Evolutionary conservation across 2,329 filamentous ascomycete species (phyloP).

Genomic region (Leptodontidium sp.): DNA sequence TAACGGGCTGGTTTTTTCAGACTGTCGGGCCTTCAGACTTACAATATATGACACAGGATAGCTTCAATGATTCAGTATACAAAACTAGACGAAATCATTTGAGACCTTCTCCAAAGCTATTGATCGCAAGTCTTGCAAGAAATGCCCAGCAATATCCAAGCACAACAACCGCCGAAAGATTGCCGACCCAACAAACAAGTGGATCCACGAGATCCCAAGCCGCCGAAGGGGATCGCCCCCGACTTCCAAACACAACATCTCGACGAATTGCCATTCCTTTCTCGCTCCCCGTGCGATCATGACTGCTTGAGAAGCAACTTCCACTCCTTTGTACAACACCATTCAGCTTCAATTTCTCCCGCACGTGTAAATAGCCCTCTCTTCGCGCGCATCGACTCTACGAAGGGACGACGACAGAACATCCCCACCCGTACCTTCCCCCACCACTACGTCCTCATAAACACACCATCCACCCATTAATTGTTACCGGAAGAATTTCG

Average conservation of each 20-base stretch:
- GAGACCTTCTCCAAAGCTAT: background rate
- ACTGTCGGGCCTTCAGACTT: background rate
- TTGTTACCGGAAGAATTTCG: slow-evolving; percentile 22
- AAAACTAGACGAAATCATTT: background rate
- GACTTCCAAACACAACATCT: slow-evolving; percentile 26
- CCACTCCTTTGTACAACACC: slow-evolving; percentile 28
- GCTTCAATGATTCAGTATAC: background rate
- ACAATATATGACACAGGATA: background rate
- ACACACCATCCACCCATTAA: background rate
- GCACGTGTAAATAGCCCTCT: slow-evolving; percentile 1
- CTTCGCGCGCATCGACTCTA: background rate
- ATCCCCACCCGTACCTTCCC: slow-evolving; percentile 1
- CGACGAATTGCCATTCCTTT: slow-evolving; percentile 33
- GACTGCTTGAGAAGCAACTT: slow-evolving; percentile 28
- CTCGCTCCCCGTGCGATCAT: slow-evolving; percentile 32
- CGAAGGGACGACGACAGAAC: background rate
- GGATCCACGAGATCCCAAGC: slow-evolving; percentile 16
- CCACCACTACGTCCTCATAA: slow-evolving; percentile 11
- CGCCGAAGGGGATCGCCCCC: slow-evolving; percentile 16
- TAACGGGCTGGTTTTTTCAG: background rate
- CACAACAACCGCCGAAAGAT: slow-evolving; percentile 20
- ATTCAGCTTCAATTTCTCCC: slow-evolving; percentile 9
- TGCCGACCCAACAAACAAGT: slow-evolving; percentile 33
- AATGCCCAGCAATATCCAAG: slow-evolving; percentile 9
- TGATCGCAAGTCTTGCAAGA: background rate